Evolutionary conservation across 2,329 filamentous ascomycete species (phyloP), one percentile per base, ranked within the genome.

Genomic region (Xylariomycetidae sp.): DNA sequence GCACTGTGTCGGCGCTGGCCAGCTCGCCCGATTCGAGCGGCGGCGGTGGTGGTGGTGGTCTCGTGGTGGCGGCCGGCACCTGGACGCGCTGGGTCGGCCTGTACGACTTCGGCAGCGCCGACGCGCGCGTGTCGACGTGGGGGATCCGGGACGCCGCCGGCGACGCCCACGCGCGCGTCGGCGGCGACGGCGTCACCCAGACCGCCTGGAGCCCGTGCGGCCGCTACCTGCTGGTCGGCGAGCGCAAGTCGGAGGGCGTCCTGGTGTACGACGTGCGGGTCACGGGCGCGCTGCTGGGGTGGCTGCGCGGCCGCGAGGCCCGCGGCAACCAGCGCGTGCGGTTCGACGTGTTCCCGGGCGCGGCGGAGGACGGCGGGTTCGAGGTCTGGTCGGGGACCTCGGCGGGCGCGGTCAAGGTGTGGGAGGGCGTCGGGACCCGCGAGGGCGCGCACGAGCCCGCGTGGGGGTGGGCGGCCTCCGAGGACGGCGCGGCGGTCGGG

Each of bases 261-360:
- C 57, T 81, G 16, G 69, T 82, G 3, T 82, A 81, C 55, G 79
- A 82, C 48, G 67, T 82, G 20, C 69, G 79, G 13, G 75, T 73
- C 6, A 69, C 73, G 3, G 71, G 74, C 7, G 64, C 66, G 43
- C 61, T 80, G n/a, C 62, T 82, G 3, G 66, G 65, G n/a, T 66
- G 67, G 33, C 56, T 82, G 9, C 53, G 60, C 1, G 74, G 72
- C 4, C 69, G 77, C 15, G 53, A 59, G 6, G 66, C 70, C 4
- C 49, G 51, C 3, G 72, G 70, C 0, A 77, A 79, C 44, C 78
- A 82, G 51, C 67, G 72, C 25, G 53, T 82, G 25, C 61, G 56
- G 9, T 71, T 72, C 37, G 72, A 80, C 48, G 64, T 77, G 3
- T 82, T 74, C 42, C 59, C 66, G 1, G 61, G 64, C 4, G 50